Conservation (phyloP, 1,139 yeast species). For the Cylindricascospora bacillispora region DNA sequence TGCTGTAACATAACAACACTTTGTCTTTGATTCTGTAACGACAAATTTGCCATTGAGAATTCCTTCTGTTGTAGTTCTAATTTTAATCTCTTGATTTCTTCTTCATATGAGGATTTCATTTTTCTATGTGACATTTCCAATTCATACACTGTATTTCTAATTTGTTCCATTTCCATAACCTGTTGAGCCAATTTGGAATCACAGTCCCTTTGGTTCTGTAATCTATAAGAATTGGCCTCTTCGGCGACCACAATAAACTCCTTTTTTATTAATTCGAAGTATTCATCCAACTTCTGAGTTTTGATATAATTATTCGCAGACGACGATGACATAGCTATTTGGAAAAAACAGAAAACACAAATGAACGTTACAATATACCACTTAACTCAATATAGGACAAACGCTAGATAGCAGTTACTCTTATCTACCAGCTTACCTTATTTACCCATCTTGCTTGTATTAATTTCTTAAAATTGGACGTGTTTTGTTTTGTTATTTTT, state of each 20-base stretch:
- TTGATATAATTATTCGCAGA: no score
- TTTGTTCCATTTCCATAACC: conserved; percentile 87
- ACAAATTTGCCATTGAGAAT: conserved; percentile 36
- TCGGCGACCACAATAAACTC: conserved; percentile 80
- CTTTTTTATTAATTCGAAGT: conserved; percentile 81
- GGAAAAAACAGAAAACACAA: neutral
- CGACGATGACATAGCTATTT: no score
- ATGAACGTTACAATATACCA: neutral
- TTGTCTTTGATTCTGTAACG: conserved; percentile 26
- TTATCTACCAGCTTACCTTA: no score
- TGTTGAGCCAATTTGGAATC: conserved; percentile 87
- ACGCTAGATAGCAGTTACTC: no score
- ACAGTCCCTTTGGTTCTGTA: conserved; percentile 79
- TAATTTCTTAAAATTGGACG: no score
- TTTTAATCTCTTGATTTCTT: conserved; percentile 75
- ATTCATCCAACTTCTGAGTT: conserved; percentile 41
- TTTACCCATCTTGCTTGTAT: no score
- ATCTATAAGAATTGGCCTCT: conserved; percentile 78
- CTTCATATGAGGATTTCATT: conserved; percentile 92
- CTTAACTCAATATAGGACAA: no score
- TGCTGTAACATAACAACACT: conserved; percentile 16
- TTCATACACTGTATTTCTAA: conserved; percentile 87
- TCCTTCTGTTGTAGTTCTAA: conserved; percentile 74
- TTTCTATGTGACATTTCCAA: conserved; percentile 88
- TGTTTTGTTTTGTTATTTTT: no score